Conservation (phyloP, 1,139 yeast genomes). For the Lodderomyces elongisporus region DNA sequence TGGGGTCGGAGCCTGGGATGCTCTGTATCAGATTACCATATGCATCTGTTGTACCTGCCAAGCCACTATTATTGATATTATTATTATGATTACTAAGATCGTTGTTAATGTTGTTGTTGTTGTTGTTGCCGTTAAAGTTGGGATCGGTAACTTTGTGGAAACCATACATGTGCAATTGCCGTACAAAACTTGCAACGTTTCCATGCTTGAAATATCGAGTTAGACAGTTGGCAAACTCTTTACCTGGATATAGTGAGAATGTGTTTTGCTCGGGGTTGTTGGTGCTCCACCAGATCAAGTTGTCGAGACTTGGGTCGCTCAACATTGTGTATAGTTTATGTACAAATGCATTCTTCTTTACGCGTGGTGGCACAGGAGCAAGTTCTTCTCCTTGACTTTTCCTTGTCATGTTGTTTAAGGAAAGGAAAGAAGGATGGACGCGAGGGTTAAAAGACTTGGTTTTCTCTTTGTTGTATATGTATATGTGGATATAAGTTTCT, state of each 20-base stretch:
- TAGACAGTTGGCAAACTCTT: slow-evolving; percentile 41
- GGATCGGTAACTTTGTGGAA: slow-evolving; percentile 50
- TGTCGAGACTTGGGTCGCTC: slow-evolving; percentile 43
- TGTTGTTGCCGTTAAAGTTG: slow-evolving; percentile 5
- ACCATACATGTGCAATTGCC: slow-evolving; percentile 48
- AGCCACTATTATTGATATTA: background rate
- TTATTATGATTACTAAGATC: slow-evolving; percentile 1
- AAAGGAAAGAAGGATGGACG: too few relatives aligned
- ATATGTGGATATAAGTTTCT: too few relatives aligned
- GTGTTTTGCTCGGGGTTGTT: slow-evolving; percentile 50
- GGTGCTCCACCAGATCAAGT: slow-evolving; percentile 75
- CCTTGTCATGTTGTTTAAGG: slow-evolving; percentile 16
- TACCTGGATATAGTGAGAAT: slow-evolving; percentile 58
- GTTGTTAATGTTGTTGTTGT: background rate
- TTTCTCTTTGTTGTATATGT: background rate
- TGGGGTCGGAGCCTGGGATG: background rate
- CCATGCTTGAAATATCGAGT: slow-evolving; percentile 44
- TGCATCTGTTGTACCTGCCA: slow-evolving; percentile 5
- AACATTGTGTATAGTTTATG: slow-evolving; percentile 59
- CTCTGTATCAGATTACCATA: slow-evolving; percentile 4
- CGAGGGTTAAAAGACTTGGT: too few relatives aligned
- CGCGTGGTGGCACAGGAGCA: slow-evolving; percentile 19
- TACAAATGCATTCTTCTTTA: slow-evolving; percentile 60
- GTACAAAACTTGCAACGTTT: slow-evolving; percentile 43
- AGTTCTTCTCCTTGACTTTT: slow-evolving; percentile 15